These are phyloP conservation scores for Fraxinus angustifolia DNA, from an alignment of 305 asterid genomes.

Conservation along the genomic window DNA sequence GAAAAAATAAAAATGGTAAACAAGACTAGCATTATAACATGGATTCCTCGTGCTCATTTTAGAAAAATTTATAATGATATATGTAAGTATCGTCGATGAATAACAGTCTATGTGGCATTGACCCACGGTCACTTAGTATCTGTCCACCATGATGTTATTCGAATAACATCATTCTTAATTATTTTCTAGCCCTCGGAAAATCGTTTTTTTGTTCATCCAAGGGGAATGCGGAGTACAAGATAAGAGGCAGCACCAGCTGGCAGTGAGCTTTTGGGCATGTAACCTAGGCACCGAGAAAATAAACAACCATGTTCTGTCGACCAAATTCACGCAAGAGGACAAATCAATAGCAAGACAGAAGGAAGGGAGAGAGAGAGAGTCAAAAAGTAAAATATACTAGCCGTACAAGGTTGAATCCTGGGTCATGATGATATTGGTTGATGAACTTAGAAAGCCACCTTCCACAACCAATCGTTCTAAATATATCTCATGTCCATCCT, in stretches of 20 bases:
- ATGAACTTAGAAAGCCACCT: neutral
- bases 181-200: neutral
- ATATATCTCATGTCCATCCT: neutral
- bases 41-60: neutral
- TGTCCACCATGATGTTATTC: neutral
- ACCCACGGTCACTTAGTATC: neutral
- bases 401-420: neutral
- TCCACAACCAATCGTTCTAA: neutral
- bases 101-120: neutral
- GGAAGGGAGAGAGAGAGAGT: neutral
- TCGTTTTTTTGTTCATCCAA: neutral
- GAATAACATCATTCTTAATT: neutral
- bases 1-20: neutral
- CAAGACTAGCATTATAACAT: neutral
- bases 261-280: neutral
- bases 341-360: neutral
- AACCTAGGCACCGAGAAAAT: neutral
- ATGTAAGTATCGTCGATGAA: neutral
- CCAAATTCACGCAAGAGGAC: neutral
- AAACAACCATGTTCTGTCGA: neutral
- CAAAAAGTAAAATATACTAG: neutral
- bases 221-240: neutral
- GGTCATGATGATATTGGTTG: neutral
- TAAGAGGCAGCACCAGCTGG: neutral
- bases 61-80: neutral